Evolutionary conservation across 768 basidiomycete species (phyloP), one percentile per base, ranked within the genome.

Genomic region (Tulasnella sp.): DNA sequence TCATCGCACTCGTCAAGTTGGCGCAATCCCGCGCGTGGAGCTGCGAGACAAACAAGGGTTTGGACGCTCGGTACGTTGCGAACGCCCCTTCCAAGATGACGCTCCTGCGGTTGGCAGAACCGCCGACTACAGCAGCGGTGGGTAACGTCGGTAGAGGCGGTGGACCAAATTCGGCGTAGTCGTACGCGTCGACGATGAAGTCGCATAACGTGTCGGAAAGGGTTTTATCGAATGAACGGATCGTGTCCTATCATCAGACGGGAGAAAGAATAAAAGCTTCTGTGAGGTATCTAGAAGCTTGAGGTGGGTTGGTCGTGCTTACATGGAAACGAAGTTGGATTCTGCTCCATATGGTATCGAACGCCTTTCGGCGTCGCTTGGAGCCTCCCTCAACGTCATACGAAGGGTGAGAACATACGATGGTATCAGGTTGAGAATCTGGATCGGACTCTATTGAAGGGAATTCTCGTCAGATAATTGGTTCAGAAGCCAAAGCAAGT

Each of bases 1-100:
- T 58, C 76, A 62, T 77, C 40, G 76, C 58, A 40, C 39, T 77
- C 34, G 52, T 62, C 34, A 77, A 14, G 40, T 71, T 77, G 21
- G 52, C 31, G 58, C 76, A 77, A 21, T 77, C 76, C 24, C 39
- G 68, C 40, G 76, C 76, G n/a, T 34, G 40, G 31, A 77, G 56
- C 39, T 39, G 2, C 56, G 76, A 56, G 24, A 58, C 58, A n/a
- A 68, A 77, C 8, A 58, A 1, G 3, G n/a, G 21, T 18, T 77
- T 39, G 75, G 62, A 52, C 52, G 34, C 62, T 1, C 62, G 62
- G 62, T 68, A 36, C 44, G n/a, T 19, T 14, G 31, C 27, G n/a
- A 74, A 46, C 31, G 73, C 73, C 16, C 18, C 19, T 21, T 74
- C 73, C 27, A 74, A 27, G 73, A 74, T 74, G 44, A 74, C 9